phyloP scores from a whole-genome alignment of 768 basidiomycete species.

The Trametes punicea region DNA sequence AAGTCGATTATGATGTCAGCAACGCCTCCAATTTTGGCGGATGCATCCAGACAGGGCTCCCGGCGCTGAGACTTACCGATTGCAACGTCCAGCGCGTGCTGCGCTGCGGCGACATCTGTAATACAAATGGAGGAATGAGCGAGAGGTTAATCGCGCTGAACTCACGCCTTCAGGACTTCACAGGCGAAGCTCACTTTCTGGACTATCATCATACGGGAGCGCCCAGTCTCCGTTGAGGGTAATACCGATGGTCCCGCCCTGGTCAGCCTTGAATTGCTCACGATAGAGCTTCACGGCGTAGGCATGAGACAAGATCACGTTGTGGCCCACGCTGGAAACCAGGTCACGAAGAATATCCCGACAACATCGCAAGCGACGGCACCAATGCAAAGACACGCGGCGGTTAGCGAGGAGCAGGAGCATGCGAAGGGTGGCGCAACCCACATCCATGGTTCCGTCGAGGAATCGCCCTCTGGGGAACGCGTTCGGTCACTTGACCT shows the following conservation, averaged over 20 bases:
- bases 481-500: constrained; percentile 61
- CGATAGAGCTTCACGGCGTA: constrained; percentile 64
- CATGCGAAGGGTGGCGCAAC: constrained; percentile 26
- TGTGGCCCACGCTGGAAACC: constrained; percentile 56
- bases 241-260: constrained; percentile 73
- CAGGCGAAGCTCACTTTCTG: constrained; percentile 52
- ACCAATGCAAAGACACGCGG: neutral
- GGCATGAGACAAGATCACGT: constrained; percentile 67
- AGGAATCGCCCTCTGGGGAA: constrained; percentile 58
- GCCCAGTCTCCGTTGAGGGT: constrained; percentile 77
- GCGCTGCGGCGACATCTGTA: constrained; percentile 63
- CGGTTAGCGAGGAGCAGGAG: neutral
- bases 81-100: constrained; percentile 68
- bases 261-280: constrained; percentile 56
- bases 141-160: neutral
- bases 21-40: neutral
- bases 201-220: constrained; percentile 66
- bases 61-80: constrained; percentile 48
- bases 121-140: neutral
- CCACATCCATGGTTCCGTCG: constrained; percentile 69
- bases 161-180: neutral
- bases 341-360: neutral
- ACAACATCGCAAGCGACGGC: neutral
- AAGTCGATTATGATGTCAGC: constrained; percentile 13
- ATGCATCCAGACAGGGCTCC: neutral